Evolutionary conservation across 257 asterid genomes (phyloP), one percentile per base, ranked within the genome.

Genomic region (Craterostigma plantagineum): DNA sequence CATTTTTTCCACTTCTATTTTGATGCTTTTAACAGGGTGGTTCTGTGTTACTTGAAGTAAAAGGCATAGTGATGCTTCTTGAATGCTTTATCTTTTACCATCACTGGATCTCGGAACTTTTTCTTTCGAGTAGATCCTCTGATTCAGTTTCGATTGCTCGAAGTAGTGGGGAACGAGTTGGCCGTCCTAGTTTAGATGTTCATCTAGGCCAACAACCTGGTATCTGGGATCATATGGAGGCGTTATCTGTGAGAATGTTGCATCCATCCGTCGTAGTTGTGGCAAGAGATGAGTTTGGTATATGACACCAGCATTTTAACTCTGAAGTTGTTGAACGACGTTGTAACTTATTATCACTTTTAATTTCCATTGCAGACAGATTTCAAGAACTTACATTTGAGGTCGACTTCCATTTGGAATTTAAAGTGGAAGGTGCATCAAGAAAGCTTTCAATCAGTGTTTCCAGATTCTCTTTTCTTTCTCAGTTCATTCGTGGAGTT

Each of bases 201-300:
- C n/a, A n/a, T n/a, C n/a, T n/a, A n/a, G n/a, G n/a, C n/a, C n/a
- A n/a, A n/a, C n/a, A n/a, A n/a, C 55, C 57, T 51, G 57, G 61
- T 53, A 61, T 49, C 18, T 57, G 58, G 71, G 66, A 54, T 38
- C 54, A 48, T 46, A 33, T 76, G 62, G 67, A 74, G 67, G 52
- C 64, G 58, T 53, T 70, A 48, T 50, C 68, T 44, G 49, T 74
- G 51, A 71, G 63, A 58, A 52, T 87, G 57, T 60, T 75, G 50
- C 59, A 63, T 55, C 61, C 70, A 37, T 64, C 75, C 45, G 58
- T 83, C 55, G 56, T 69, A 52, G 63, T 79, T 57, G 68, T 82
- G 67, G 73, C 62, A 56, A 71, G 69, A 56, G 83, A 72, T 66
- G 77, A 74, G 59, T 71, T 62, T 57, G 98, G 98, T 87, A 78